Evolutionary conservation across 2,329 filamentous ascomycete species (phyloP).

Genomic region (Trichoderma oligosporum): DNA sequence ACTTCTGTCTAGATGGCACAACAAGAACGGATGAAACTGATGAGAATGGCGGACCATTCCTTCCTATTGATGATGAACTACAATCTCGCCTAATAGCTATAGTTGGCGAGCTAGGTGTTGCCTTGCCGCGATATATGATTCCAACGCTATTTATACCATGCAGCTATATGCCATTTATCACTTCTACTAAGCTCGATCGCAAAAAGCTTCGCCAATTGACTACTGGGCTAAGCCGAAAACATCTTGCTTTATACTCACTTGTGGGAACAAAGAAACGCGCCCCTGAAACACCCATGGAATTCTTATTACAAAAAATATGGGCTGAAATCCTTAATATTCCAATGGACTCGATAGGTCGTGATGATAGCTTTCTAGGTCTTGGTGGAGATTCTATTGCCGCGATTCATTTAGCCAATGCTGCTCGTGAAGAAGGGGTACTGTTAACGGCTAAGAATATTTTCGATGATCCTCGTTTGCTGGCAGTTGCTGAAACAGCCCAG

Average conservation of each 20-base stretch:
- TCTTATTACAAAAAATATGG: conserved; percentile 21
- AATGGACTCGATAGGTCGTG: conserved; percentile 17
- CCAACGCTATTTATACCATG: conserved; percentile 9
- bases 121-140: conserved; percentile 10
- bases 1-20: not conserved
- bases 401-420: conserved; percentile 20
- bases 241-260: conserved; percentile 23
- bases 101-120: conserved; percentile 1
- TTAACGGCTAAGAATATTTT: not conserved
- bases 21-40: not conserved
- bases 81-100: not conserved
- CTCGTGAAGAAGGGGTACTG: not conserved
- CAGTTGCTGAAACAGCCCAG: not conserved
- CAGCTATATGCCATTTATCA: conserved; percentile 2
- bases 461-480: conserved; percentile 1
- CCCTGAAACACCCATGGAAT: conserved; percentile 23
- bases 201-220: conserved; percentile 14
- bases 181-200: conserved; percentile 16
- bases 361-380: conserved; percentile 24
- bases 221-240: not conserved
- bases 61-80: not conserved
- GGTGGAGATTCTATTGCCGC: conserved; percentile 27
- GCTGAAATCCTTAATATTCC: conserved; percentile 19
- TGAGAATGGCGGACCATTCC: not conserved
- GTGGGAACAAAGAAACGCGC: conserved; percentile 25